Evolutionary conservation across 2,329 filamentous ascomycete species (phyloP), one percentile per base, ranked within the genome.

Genomic region (Trichoderma polysporum): DNA sequence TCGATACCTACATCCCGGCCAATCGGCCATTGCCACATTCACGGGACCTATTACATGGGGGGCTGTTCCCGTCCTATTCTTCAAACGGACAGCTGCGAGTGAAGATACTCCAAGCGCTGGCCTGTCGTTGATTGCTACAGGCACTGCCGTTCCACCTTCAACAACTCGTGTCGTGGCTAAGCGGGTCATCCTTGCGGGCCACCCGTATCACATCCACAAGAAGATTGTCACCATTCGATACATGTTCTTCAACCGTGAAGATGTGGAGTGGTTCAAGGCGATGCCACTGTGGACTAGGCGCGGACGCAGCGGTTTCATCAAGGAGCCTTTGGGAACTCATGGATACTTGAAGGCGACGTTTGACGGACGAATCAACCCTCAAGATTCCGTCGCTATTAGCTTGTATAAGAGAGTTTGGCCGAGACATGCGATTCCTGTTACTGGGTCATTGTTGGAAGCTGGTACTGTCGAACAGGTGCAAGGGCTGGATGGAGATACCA

Each of bases 281-380:
- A 79, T 99, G 76, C 94, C 95, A 68, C 80, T 99, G 70, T 99
- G 94, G 94, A 99, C 95, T 5, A 92, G 88, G 81, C 83, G 94
- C 33, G 95, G 95, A 7, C 85, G 95, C 69, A 92, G 88, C 71
- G 95, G 95, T 9, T 97, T 90, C 78, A 88, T 99, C 83, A 97
- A 97, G 84, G 95, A 99, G 83, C 86, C 90, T 67, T 81, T 99
- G 58, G 95, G 95, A 73, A 99, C 95, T 39, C 95, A 99, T 79
- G 95, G 95, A n/a, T 99, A 99, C 82, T 98, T 98, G 86, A 99
- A 99, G 85, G 95, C 95, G 13, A 97, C 91, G 2, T 99, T 99
- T 81, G 96, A 99, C 77, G 93, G 90, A 13, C 92, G 91, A 76
- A 94, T 99, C 78, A 98, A 97, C 79, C 94, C 95, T 1, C 92